Base-by-base conservation (phyloP, 441 rosid genomes). In the Erodium moschatum region DNA sequence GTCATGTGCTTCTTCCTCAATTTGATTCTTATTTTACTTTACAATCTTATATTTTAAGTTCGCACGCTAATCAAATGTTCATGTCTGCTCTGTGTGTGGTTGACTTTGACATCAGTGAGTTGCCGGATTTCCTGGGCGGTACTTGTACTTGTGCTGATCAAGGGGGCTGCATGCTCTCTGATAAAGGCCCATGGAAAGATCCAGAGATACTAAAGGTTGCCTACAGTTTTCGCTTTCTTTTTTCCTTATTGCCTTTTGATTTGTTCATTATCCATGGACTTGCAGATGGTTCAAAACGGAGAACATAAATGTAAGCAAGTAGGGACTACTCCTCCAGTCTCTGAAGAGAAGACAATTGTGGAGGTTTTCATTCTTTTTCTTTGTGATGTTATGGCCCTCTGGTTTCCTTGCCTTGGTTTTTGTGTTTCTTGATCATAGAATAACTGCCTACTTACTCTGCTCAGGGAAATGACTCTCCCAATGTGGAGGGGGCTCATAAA, bases 91-190 rank as follows among this genome's bases (percentile, higher is more conserved):
- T 46, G 48, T 58, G 65, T 16, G 15, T 20, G 8, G 58, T 18
- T 29, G 67, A 52, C 67, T 70, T 44, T 35, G 67, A 58, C 52
- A 21, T 46, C 75, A 93, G 97, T 78, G 93, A 93, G 83, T 72
- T 93, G 83, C 97, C 97, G 8, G 93, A 88, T n/a, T 93, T 93
- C 77, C 80, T 93, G 66, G 97, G 98, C 72, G 98, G 98, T 8
- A 69, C 89, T 78, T 93, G 98, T 79, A 88, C 88, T 70, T 93
- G 97, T 80, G 86, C 85, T 75, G 92, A 84, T 72, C 77, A 81
- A 44, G 96, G 98, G 71, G 96, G 97, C 46, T 93, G 98, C 67
- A 83, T 91, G 96, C 85, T 82, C 40, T 89, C 97, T 60, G 96
- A 93, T 80, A 93, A 91, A 81, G 98, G 97, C 70, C 96, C 97